Conservation (phyloP, 768 basidiomycete species). For the Cystofilobasidium capitatum region DNA sequence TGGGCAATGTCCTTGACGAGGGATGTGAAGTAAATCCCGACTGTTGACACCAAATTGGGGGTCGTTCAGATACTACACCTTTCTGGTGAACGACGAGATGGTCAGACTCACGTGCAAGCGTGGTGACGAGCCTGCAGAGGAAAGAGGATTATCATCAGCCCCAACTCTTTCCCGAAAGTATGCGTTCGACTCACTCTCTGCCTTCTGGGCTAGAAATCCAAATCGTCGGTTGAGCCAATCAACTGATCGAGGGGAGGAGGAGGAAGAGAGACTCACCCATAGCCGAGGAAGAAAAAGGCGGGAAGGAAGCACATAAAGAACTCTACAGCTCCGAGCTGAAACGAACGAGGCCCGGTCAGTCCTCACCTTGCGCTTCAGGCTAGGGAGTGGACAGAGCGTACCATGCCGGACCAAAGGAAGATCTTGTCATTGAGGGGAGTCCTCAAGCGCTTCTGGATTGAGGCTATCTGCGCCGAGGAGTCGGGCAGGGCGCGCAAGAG, state of each 20-base stretch:
- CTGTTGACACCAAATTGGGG: too few species aligned
- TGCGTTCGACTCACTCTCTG: constrained; percentile 3
- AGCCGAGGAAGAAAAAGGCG: constrained; percentile 78
- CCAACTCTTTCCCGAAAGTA: neutral
- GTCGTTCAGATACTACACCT: too few species aligned
- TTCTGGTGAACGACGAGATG: neutral
- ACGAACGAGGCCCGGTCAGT: neutral
- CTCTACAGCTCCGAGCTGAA: constrained; percentile 27
- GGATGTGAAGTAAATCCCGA: constrained; percentile 76
- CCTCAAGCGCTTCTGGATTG: neutral
- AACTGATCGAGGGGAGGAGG: neutral
- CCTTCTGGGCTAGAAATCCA: constrained; percentile 3
- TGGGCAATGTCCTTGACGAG: constrained; percentile 77
- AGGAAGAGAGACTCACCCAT: constrained; percentile 51
- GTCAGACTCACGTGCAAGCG: constrained; percentile 24
- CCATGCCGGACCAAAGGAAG: constrained; percentile 22
- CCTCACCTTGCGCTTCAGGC: neutral
- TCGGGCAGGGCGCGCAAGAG: constrained; percentile 1
- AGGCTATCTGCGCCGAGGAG: constrained; percentile 10
- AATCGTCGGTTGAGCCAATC: neutral
- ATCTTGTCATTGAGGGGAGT: constrained; percentile 2
- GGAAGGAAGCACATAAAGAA: constrained; percentile 91
- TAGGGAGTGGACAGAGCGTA: neutral
- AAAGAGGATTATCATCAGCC: neutral
- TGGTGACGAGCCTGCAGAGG: constrained; percentile 25